phyloP scores from a whole-genome alignment of 495 filamentous ascomycete species.

The Tuber melanosporum region DNA sequence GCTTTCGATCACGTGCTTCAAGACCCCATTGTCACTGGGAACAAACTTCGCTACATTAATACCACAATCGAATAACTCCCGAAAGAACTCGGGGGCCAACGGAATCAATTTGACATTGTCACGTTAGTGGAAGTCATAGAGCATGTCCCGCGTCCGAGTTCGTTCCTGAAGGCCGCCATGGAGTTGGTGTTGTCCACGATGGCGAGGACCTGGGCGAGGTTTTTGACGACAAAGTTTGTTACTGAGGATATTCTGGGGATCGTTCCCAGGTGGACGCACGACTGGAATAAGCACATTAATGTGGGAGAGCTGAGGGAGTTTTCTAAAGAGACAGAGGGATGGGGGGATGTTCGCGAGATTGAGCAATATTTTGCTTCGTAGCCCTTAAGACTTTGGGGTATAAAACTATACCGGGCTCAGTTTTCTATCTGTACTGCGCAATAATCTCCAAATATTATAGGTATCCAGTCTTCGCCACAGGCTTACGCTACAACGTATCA shows the following conservation, averaged over 20 bases:
- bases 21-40: conserved; percentile 54
- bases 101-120: conserved; percentile 44
- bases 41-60: conserved; percentile 64
- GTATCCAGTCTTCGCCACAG: too few species aligned
- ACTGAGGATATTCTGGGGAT: conserved; percentile 70
- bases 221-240: conserved; percentile 82
- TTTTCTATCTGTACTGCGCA: too few species aligned
- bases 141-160: conserved; percentile 65
- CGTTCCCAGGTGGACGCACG: conserved; percentile 66
- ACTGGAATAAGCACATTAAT: conserved; percentile 93
- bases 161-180: conserved; percentile 63
- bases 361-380: too few species aligned
- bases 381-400: too few species aligned
- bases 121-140: conserved; percentile 92
- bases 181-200: conserved; percentile 84
- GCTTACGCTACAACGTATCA: too few species aligned
- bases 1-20: conserved; percentile 66
- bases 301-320: conserved; percentile 65
- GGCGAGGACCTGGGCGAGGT: conserved; percentile 75
- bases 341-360: conserved; percentile 44
- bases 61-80: conserved; percentile 38
- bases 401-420: too few species aligned
- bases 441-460: too few species aligned
- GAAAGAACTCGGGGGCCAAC: conserved; percentile 7
- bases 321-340: conserved; percentile 47